Evolutionary conservation across 441 rosid species (phyloP), one percentile per base, ranked within the genome.

Genomic region (Hypseocharis bilobata): DNA sequence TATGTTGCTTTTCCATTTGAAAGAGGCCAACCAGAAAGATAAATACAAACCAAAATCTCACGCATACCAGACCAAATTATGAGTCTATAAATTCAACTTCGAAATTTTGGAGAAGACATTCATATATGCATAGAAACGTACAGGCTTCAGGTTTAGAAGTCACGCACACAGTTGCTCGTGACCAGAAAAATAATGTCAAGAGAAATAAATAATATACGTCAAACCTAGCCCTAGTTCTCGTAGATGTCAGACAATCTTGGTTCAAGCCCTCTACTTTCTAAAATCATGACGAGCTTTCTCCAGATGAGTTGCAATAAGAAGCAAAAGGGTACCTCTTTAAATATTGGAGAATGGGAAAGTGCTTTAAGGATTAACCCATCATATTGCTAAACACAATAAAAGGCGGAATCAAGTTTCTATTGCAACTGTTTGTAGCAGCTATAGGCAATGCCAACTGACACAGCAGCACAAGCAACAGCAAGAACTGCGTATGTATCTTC

Each of bases 401-500:
- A 1, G 26, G 20, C 32, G n/a, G 63, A 52, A 29, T 63, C 2
- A 28, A 49, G 51, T 26, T 63, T 64, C 71, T 76, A 81, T 73
- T 77, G 57, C 74, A 83, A 76, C 74, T 84, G 96, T 76, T 79
- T 88, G 78, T 87, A 88, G 84, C 88, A 86, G 56, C 76, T 83
- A 63, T 84, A 88, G 55, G 97, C 97, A 68, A 87, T 72, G 23
- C 66, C 91, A 69, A 93, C 91, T 0, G 99, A 93, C 19, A 77
- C 88, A 25, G 80, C 97, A 40, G 99, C 96, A 72, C 85, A 87
- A 10, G 64, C 80, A 77, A 91, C 96, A 6, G 97, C 92, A 0
- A 91, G 80, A 49, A 85, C 89, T 0, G 99, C 97, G 65, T 83
- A 87, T 10, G 97, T 83, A 77, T 93, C 99, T 64, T 89, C 97